A percentile compares a stretch with the other conserved stretches of the same genome.
Evolutionary conservation across 1,284 basidiomycete species (phyloP).

Genomic region (Puccinia triticina): DNA sequence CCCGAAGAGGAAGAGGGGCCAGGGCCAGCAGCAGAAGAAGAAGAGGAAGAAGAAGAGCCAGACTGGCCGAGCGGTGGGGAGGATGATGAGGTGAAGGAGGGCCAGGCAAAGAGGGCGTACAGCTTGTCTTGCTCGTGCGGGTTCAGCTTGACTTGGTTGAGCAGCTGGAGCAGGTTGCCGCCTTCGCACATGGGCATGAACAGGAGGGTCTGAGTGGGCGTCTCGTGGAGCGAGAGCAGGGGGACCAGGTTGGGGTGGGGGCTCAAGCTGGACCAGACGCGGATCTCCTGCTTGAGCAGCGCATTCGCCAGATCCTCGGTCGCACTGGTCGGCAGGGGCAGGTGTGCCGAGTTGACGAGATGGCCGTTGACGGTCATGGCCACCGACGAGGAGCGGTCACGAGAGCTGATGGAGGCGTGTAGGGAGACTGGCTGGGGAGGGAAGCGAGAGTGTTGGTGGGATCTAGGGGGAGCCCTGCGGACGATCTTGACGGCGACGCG

Average conservation of each 20-base stretch:
- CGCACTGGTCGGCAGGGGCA: conserved; percentile 62
- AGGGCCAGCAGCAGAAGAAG: too few species aligned
- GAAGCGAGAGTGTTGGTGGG: not conserved
- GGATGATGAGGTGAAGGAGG: conserved; percentile 22
- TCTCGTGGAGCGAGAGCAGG: conserved; percentile 72
- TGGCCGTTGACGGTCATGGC: conserved; percentile 56
- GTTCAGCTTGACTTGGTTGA: conserved; percentile 63
- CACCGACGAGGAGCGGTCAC: conserved; percentile 46
- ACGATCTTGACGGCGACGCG: conserved; percentile 82
- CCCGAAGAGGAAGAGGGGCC: too few species aligned
- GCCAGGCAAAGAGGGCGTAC: conserved; percentile 31
- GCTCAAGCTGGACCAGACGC: conserved; percentile 75
- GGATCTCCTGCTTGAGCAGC: conserved; percentile 73
- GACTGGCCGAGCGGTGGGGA: not conserved
- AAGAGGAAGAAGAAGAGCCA: not conserved
- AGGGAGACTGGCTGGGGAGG: not conserved
- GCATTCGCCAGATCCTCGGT: conserved; percentile 63
- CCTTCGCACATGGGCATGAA: conserved; percentile 81
- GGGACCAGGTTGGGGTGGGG: conserved; percentile 73
- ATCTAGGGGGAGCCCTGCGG: conserved; percentile 53
- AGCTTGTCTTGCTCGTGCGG: conserved; percentile 25
- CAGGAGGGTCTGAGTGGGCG: conserved; percentile 74
- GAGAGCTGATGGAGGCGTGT: conserved; percentile 51
- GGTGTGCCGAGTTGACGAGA: conserved; percentile 65
- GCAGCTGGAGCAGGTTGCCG: conserved; percentile 81